Percentiles rank a stretch among this genome's conserved stretches.
Evolutionary conservation across 2,329 filamentous ascomycete genomes (phyloP).

Genomic region (Arachnomyces sp.): DNA sequence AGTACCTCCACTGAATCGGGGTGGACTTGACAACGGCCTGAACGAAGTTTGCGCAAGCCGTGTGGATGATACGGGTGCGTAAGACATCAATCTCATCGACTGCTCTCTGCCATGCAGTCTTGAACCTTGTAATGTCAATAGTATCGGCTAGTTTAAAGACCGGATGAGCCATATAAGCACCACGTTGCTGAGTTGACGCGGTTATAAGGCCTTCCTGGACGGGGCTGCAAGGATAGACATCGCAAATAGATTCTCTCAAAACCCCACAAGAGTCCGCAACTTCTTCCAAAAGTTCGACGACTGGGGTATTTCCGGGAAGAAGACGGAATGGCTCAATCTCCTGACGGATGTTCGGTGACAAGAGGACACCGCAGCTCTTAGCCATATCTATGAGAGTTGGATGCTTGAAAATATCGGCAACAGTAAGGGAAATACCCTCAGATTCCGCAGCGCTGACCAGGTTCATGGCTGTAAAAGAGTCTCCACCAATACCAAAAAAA

Average conservation of each 20-base stretch:
- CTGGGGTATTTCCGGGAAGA: slow-evolving; percentile 10
- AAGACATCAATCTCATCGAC: slow-evolving; percentile 31
- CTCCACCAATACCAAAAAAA: slow-evolving; percentile 16
- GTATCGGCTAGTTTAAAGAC: slow-evolving; percentile 20
- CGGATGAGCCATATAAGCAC: slow-evolving; percentile 31
- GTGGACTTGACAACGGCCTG: slow-evolving; percentile 19
- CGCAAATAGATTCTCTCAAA: slow-evolving; percentile 18
- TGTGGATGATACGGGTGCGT: slow-evolving; percentile 30
- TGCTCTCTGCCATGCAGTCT: slow-evolving; percentile 29
- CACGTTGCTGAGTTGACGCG: slow-evolving; percentile 26
- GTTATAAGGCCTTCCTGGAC: slow-evolving; percentile 34
- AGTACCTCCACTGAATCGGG: slow-evolving; percentile 10
- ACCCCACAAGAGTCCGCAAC: slow-evolving; percentile 25
- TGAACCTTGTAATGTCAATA: slow-evolving; percentile 26
- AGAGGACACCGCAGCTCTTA: slow-evolving; percentile 4
- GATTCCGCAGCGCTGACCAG: slow-evolving; percentile 14
- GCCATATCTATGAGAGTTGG: slow-evolving; percentile 30
- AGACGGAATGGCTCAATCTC: slow-evolving; percentile 13
- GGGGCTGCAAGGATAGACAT: slow-evolving; percentile 28
- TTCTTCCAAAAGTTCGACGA: slow-evolving; percentile 7
- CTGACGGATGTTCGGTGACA: background rate
- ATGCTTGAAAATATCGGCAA: slow-evolving; percentile 19
- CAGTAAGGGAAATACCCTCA: slow-evolving; percentile 13
- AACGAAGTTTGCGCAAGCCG: slow-evolving; percentile 9
- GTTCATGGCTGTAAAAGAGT: slow-evolving; percentile 19